Conservation (phyloP, 345 rosid genomes). For the Syzygium aromaticum region DNA sequence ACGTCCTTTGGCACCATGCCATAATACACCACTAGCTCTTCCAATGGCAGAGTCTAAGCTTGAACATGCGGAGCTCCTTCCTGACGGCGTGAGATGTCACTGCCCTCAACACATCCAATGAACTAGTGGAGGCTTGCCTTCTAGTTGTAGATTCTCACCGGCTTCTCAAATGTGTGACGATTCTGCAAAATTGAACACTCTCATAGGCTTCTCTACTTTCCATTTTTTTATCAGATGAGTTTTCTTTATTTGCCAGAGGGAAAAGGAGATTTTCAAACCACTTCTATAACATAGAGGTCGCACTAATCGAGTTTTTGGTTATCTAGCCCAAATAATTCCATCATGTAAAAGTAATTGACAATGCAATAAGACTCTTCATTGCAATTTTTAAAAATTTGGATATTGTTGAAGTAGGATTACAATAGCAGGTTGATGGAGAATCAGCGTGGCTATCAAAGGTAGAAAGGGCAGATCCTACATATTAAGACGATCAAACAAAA, state of each 20-base stretch:
- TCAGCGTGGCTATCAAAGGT: not conserved
- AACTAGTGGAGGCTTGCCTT: not conserved
- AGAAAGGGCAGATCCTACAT: not conserved
- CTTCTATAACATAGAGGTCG: not conserved
- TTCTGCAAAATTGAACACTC: slow-evolving; percentile 24
- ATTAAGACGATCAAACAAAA: not conserved
- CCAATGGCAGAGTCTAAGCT: not conserved
- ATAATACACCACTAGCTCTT: not conserved
- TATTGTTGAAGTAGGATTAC: not conserved
- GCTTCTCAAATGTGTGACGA: slow-evolving; percentile 47
- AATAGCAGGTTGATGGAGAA: not conserved
- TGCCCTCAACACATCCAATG: not conserved
- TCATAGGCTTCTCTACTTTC: not conserved
- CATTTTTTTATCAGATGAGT: not conserved
- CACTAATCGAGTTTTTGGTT: not conserved
- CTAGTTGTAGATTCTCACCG: slow-evolving; percentile 49
- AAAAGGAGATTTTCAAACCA: not conserved
- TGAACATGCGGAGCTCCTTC: not conserved
- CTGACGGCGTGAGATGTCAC: not conserved
- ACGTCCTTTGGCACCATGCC: not conserved
- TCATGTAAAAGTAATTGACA: not conserved
- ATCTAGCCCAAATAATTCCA: not conserved
- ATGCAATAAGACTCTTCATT: not conserved
- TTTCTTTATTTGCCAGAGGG: not conserved
- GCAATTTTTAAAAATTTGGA: not conserved